Evolutionary conservation across 164 flowering plant species (phyloP), one percentile per base, ranked within the genome.

Genomic region (Stephania cephalantha): DNA sequence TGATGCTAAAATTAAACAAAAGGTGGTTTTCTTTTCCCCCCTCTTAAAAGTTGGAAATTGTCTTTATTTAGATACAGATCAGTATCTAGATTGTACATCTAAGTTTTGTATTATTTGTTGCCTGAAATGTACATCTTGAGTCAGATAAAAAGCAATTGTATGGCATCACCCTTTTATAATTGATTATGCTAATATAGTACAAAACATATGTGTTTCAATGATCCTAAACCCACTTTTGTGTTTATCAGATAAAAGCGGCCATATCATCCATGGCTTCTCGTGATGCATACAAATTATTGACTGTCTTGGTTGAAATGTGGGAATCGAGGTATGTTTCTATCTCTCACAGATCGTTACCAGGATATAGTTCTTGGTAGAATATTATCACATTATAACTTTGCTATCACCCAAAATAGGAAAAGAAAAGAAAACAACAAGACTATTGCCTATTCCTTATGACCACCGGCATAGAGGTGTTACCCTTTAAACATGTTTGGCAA

Each of bases 271-370:
- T 92, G 88, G 69, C 67, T 69, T 82, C 92, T 12, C 72, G 52
- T 48, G 90, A 90, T 64, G 97, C 97, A 42, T 85, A 73, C 83
- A 81, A 85, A 79, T 79, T 86, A 71, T 85, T 95, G 78, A 84
- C 77, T 71, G 78, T 65, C 70, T 84, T 95, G 84, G 84, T 91
- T 55, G 68, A 82, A 31, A 53, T 74, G 81, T 95, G 94, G 97
- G 86, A 85, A 71, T 88, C 90, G 53, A 90, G 96, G 98, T 92
- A 84, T 17, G 42, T 44, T 31, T 69, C 6, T 13, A 44, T 44
- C 9, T 13, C 73, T 22, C 42, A 12, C 13, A 29, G 45, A 67
- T 67, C 5, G 29, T 67, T 6, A 10, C 15, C 29, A 25, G 15
- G 35, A 25, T 9, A 67, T 67, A 22, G 7, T 20, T 66, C 29